Evolutionary conservation across 2,329 filamentous ascomycete genomes (phyloP).

Genomic region (Talaromyces albobiverticillius): DNA sequence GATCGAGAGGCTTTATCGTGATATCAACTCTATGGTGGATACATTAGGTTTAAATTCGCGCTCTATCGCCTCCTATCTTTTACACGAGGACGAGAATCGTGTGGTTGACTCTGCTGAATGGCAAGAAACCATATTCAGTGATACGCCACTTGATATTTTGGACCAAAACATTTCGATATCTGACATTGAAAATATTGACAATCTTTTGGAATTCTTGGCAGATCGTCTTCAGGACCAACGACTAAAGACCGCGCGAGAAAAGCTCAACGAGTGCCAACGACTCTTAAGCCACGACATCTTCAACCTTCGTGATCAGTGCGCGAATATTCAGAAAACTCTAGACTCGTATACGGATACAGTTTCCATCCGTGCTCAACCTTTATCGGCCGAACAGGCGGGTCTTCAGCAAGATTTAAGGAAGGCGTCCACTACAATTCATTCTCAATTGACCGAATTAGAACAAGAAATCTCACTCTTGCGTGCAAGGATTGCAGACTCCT

Average conservation of each 20-base stretch:
- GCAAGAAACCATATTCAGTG: constrained; percentile 52
- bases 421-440: constrained; percentile 71
- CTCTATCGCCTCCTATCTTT: constrained; percentile 57
- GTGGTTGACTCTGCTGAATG: constrained; percentile 19
- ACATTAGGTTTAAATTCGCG: constrained; percentile 84
- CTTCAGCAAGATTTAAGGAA: constrained; percentile 81
- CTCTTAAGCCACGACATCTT: constrained; percentile 65
- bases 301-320: constrained; percentile 70
- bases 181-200: constrained; percentile 68
- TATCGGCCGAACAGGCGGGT: constrained; percentile 79
- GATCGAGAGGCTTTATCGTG: constrained; percentile 49
- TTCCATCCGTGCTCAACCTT: constrained; percentile 65
- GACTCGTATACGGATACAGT: constrained; percentile 67
- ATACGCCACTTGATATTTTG: constrained; percentile 64
- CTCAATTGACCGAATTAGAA: constrained; percentile 73
- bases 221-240: constrained; percentile 64
- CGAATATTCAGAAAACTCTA: constrained; percentile 75
- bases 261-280: constrained; percentile 65
- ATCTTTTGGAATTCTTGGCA: constrained; percentile 64
- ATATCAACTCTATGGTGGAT: constrained; percentile 79
- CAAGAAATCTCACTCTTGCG: constrained; percentile 75
- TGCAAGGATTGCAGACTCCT: constrained; percentile 65
- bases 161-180: constrained; percentile 70
- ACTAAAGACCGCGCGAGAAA: constrained; percentile 65
- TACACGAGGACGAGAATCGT: constrained; percentile 32